Evolutionary conservation across 768 basidiomycete species (phyloP).

Genomic region (Leucocoprinus leucothites): DNA sequence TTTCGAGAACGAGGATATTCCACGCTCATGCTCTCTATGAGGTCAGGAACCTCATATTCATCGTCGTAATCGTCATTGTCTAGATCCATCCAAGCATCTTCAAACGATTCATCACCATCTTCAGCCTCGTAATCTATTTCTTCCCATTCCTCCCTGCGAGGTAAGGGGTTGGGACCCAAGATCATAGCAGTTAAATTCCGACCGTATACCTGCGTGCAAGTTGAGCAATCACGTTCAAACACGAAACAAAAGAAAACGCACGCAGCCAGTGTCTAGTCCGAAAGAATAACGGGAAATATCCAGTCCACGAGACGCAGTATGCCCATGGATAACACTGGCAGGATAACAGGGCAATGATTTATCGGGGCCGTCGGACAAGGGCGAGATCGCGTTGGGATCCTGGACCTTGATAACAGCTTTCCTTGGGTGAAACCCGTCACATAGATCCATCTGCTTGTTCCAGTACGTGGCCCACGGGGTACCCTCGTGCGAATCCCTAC

Average conservation of each 20-base stretch:
- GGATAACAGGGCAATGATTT: slow-evolving; percentile 59
- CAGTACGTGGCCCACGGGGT: slow-evolving; percentile 76
- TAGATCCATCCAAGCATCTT: slow-evolving; percentile 15
- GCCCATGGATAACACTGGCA: slow-evolving; percentile 83
- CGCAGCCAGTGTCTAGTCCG: slow-evolving; percentile 87
- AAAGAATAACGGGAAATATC: slow-evolving; percentile 82
- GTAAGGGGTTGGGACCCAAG: slow-evolving; percentile 29
- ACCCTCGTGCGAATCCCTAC: slow-evolving; percentile 37
- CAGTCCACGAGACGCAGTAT: slow-evolving; percentile 74
- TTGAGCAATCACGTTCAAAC: neutral
- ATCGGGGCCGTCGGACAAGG: neutral
- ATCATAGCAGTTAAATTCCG: slow-evolving; percentile 64
- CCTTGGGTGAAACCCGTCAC: slow-evolving; percentile 43
- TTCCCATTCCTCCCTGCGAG: slow-evolving; percentile 10
- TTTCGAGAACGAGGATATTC: slow-evolving; percentile 18
- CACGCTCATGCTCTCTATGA: no score
- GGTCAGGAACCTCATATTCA: slow-evolving; percentile 13
- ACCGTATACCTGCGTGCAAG: slow-evolving; percentile 47
- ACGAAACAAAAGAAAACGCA: slow-evolving; percentile 32
- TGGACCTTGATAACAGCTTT: slow-evolving; percentile 4
- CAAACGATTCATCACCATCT: slow-evolving; percentile 15
- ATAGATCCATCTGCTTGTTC: slow-evolving; percentile 61
- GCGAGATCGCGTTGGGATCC: neutral
- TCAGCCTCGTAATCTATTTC: slow-evolving; percentile 18
- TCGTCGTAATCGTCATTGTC: slow-evolving; percentile 21